A percentile compares a stretch with the other conserved stretches of the same genome.
Conservation (phyloP, 2,329 filamentous ascomycete genomes). For the Bipolaris gigantea region DNA sequence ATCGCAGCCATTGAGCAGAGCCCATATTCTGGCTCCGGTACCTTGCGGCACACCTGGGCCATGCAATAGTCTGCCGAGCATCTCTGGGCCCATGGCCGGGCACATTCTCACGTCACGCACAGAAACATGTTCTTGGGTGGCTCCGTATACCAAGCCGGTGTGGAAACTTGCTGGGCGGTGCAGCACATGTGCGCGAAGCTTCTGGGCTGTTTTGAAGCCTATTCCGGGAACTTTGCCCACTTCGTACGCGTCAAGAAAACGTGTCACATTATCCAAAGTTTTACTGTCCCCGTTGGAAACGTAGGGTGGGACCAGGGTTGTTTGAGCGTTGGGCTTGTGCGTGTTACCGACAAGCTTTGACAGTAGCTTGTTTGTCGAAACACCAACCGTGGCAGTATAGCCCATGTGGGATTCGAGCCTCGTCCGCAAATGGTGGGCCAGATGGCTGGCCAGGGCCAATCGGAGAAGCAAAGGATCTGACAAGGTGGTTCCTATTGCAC, state of each 20-base stretch:
- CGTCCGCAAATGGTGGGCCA: conserved; percentile 73
- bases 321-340: conserved; percentile 87
- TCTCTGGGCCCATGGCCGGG: conserved; percentile 63
- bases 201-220: conserved; percentile 75
- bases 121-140: conserved; percentile 60
- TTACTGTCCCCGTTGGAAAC: conserved; percentile 31
- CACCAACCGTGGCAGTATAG: conserved; percentile 84
- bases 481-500: conserved; percentile 16
- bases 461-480: conserved; percentile 55
- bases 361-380: conserved; percentile 84
- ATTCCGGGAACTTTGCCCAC: conserved; percentile 84
- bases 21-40: conserved; percentile 74
- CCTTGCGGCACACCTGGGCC: conserved; percentile 72
- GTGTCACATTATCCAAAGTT: conserved; percentile 54
- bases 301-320: conserved; percentile 72
- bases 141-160: conserved; percentile 52
- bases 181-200: conserved; percentile 64
- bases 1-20: conserved; percentile 79
- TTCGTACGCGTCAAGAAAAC: conserved; percentile 75
- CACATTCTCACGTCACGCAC: conserved; percentile 67
- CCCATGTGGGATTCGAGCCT: conserved; percentile 75
- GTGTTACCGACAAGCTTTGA: conserved; percentile 81
- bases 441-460: conserved; percentile 76
- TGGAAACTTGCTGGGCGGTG: conserved; percentile 50
- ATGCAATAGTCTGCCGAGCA: conserved; percentile 69